Percentiles rank a stretch among this genome's conserved stretches.
These are phyloP conservation scores for Acmispon strigosus DNA, from an alignment of 306 rosid species.

Conservation along the genomic window DNA sequence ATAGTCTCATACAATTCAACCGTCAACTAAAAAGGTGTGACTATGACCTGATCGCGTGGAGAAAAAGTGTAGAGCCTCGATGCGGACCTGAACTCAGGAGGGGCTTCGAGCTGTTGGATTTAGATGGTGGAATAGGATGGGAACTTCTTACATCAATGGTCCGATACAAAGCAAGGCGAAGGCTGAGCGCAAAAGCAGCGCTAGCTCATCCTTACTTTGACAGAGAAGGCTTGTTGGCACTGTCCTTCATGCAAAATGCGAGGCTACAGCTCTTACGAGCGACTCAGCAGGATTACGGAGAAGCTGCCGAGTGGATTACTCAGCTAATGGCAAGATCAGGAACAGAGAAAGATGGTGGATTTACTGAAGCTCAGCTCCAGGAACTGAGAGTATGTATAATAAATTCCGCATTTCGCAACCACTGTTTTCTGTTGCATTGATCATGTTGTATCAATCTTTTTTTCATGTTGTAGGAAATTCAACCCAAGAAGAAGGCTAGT, in stretches of 20 bases:
- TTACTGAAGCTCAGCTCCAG: conserved; percentile 93
- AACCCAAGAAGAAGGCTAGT: conserved; percentile 65
- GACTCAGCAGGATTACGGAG: conserved; percentile 80
- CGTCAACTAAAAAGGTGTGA: conserved; percentile 88
- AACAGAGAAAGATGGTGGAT: conserved; percentile 78
- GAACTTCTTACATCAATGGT: conserved; percentile 91
- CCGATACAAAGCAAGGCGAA: conserved; percentile 72
- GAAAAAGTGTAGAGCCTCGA: conserved; percentile 59
- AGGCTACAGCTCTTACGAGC: conserved; percentile 72
- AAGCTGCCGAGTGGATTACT: conserved; percentile 78
- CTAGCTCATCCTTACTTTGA: conserved; percentile 86
- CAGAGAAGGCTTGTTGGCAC: conserved; percentile 71
- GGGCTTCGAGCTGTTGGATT: conserved; percentile 85
- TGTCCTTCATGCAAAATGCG: conserved; percentile 76
- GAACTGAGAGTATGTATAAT: conserved; percentile 52
- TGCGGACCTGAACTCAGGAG: conserved; percentile 58
- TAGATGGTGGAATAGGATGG: conserved; percentile 95
- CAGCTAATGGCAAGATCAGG: conserved; percentile 92
- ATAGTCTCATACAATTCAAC: conserved; percentile 76
- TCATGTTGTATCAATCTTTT: not conserved
- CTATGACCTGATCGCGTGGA: conserved; percentile 87
- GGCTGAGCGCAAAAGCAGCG: conserved; percentile 87
- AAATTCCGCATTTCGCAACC: not conserved
- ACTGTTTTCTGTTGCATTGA: not conserved
- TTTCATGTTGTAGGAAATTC: conserved; percentile 47